phyloP scores from a whole-genome alignment of 768 basidiomycete species.

The Rhodotorula paludigena region DNA sequence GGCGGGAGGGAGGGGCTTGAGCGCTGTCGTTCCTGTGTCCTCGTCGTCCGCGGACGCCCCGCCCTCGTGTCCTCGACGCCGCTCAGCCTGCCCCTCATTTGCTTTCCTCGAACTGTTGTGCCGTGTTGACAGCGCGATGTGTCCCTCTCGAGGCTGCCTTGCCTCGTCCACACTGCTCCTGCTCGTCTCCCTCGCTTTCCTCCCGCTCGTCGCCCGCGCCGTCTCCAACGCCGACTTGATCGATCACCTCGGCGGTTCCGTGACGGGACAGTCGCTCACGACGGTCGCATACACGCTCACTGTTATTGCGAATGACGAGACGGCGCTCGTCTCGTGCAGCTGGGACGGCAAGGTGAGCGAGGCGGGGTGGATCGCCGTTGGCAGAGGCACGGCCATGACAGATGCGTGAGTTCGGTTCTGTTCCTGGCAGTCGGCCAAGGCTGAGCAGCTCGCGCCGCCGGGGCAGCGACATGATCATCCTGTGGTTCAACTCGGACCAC shows the following conservation, averaged over 20 bases:
- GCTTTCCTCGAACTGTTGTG: neutral
- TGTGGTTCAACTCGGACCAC: constrained; percentile 22
- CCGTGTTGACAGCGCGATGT: neutral
- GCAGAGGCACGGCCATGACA: constrained; percentile 16
- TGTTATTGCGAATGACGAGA: constrained; percentile 18
- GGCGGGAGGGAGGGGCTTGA: no score
- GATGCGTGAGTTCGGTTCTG: constrained; percentile 4
- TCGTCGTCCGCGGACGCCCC: no score
- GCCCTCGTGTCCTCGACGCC: no score
- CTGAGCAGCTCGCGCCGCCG: neutral
- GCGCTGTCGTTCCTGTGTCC: neutral
- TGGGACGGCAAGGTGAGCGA: neutral
- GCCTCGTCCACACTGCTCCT: neutral
- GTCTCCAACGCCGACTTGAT: constrained; percentile 15
- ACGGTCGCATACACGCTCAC: constrained; percentile 22
- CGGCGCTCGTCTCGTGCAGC: constrained; percentile 5
- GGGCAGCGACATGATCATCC: constrained; percentile 21
- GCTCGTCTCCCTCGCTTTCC: neutral
- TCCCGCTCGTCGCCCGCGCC: neutral
- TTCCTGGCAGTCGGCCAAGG: neutral
- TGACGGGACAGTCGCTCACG: constrained; percentile 22
- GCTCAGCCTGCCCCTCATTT: no score
- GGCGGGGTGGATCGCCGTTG: constrained; percentile 19
- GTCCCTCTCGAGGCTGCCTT: neutral
- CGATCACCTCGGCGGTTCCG: constrained; percentile 13